Evolutionary conservation across 1,139 yeast species (phyloP).

Genomic region (Blastobotrys apis): DNA sequence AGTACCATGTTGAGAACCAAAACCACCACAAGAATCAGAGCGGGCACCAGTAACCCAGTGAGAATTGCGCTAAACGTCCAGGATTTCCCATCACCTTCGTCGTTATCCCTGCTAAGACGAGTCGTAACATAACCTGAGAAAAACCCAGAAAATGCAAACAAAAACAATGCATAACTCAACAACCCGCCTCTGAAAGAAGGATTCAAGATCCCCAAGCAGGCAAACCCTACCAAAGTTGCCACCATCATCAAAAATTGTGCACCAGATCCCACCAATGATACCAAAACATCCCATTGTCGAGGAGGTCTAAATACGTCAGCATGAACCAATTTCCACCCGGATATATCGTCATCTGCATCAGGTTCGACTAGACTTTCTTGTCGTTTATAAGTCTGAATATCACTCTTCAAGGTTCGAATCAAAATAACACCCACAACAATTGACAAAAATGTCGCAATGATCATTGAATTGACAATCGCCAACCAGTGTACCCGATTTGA

Average conservation of each 20-base stretch:
- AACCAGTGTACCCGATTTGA: constrained; percentile 62
- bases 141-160: constrained; percentile 66
- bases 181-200: constrained; percentile 66
- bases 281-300: constrained; percentile 42
- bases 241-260: constrained; percentile 63
- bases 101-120: constrained; percentile 47
- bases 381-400: constrained; percentile 40
- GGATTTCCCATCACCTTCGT: constrained; percentile 37
- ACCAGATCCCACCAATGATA: constrained; percentile 67
- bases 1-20: constrained; percentile 61
- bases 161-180: constrained; percentile 53
- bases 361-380: constrained; percentile 18
- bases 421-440: constrained; percentile 61
- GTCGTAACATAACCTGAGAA: constrained; percentile 71
- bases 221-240: constrained; percentile 54
- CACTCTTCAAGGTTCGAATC: constrained; percentile 45
- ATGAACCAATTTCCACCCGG: constrained; percentile 55
- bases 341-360: constrained; percentile 31
- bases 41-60: constrained; percentile 49
- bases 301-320: constrained; percentile 57
- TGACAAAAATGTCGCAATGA: constrained; percentile 55
- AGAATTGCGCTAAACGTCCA: constrained; percentile 27
- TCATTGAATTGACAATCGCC: constrained; percentile 61
- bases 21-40: constrained; percentile 49
- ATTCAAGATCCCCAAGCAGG: constrained; percentile 53